phyloP scores from a whole-genome alignment of 2,329 filamentous ascomycete genomes.

The Sarocladiaceae sp. region DNA sequence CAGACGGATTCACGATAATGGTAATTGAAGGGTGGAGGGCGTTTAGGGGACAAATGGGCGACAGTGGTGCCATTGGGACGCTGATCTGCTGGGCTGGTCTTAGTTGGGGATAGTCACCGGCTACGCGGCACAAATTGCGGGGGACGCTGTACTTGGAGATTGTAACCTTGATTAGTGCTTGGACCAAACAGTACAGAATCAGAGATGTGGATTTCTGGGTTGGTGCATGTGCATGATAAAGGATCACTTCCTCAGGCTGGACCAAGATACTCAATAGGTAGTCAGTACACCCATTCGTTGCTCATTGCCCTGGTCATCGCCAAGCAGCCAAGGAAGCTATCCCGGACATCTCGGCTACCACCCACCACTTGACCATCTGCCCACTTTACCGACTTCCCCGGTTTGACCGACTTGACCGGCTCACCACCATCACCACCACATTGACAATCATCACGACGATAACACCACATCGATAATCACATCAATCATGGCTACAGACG shows the following conservation, averaged over 20 bases:
- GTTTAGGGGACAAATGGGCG: not conserved
- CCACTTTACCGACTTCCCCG: not conserved
- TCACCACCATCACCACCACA: not conserved
- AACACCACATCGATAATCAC: not conserved
- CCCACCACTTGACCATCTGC: not conserved
- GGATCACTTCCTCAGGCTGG: not conserved
- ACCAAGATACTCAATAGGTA: not conserved
- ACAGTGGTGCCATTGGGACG: not conserved
- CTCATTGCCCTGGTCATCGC: not conserved
- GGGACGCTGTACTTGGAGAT: not conserved
- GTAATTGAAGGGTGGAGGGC: too few species aligned
- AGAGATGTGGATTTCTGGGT: not conserved
- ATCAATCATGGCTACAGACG: constrained; percentile 13
- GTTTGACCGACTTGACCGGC: too few species aligned
- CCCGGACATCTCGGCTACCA: not conserved
- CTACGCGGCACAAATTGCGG: not conserved
- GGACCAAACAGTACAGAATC: not conserved
- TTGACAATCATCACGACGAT: not conserved
- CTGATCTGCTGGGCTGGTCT: not conserved
- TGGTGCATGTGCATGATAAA: not conserved
- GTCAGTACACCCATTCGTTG: not conserved
- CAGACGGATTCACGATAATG: not conserved
- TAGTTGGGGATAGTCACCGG: not conserved
- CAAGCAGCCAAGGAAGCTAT: not conserved
- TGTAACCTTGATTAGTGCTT: not conserved